Evolutionary conservation across 2,329 filamentous ascomycete species (phyloP).

Genomic region (Alternaria ventricosa): DNA sequence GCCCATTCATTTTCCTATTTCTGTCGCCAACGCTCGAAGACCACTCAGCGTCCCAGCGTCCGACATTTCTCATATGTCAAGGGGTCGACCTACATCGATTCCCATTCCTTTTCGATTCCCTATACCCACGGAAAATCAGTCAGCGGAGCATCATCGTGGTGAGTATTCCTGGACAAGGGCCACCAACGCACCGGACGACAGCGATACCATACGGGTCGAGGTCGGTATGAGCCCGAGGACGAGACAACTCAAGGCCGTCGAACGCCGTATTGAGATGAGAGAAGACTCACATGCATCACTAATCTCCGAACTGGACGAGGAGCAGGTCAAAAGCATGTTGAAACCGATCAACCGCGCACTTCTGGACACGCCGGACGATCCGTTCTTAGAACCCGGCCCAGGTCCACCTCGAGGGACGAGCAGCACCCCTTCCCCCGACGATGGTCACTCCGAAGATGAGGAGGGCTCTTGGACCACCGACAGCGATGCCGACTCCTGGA

Average conservation of each 20-base stretch:
- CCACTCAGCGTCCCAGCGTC: conserved; percentile 36
- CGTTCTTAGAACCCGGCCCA: conserved; percentile 13
- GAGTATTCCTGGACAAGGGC: conserved; percentile 52
- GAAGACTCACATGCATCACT: conserved; percentile 42
- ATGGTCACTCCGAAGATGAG: conserved; percentile 18
- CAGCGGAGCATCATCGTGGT: conserved; percentile 59
- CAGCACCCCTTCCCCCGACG: conserved; percentile 13
- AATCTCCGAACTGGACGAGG: conserved; percentile 41
- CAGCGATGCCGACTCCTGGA: conserved; percentile 47
- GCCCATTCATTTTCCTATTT: conserved; percentile 53
- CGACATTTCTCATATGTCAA: conserved; percentile 29
- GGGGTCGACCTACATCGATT: conserved; percentile 42
- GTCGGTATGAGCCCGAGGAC: conserved; percentile 29
- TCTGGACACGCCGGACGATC: conserved; percentile 13
- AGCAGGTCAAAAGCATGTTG: conserved; percentile 49
- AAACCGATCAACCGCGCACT: conserved; percentile 53
- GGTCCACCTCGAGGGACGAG: conserved; percentile 11
- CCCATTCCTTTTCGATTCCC: conserved; percentile 41
- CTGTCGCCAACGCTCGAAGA: conserved; percentile 29
- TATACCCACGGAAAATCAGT: conserved; percentile 33
- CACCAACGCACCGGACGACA: conserved; percentile 11
- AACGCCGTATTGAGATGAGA: conserved; percentile 31
- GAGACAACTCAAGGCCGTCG: conserved; percentile 22
- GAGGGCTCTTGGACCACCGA: conserved; percentile 45
- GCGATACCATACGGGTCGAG: conserved; percentile 1